phyloP scores from a whole-genome alignment of 2,329 filamentous ascomycete species.

The Canariomyces notabilis region DNA sequence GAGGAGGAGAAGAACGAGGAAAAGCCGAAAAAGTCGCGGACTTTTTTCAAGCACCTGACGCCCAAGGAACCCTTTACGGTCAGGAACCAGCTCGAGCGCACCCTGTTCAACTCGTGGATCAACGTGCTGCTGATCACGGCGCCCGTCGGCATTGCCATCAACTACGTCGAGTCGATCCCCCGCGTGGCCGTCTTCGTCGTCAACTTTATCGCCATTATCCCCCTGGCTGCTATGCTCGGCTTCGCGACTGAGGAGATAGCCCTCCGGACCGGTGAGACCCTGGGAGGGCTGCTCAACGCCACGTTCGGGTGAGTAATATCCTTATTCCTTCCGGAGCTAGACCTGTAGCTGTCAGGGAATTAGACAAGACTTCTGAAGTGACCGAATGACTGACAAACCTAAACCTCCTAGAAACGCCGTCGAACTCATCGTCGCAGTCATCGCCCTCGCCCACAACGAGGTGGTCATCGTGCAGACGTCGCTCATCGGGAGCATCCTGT shows the following conservation, averaged over 20 bases:
- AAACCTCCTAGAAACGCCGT: conserved; percentile 63
- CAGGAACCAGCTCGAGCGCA: conserved; percentile 64
- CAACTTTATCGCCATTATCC: conserved; percentile 92
- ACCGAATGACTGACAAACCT: too few relatives aligned
- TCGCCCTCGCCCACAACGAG: conserved; percentile 69
- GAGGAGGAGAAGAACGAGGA: conserved; percentile 27
- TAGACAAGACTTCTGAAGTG: too few relatives aligned
- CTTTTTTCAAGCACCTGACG: conserved; percentile 42
- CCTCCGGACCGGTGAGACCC: conserved; percentile 71
- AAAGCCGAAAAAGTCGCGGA: conserved; percentile 37
- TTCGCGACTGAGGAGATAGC: conserved; percentile 91
- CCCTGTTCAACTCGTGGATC: conserved; percentile 78
- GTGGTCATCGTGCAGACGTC: conserved; percentile 88
- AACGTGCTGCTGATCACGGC: conserved; percentile 76
- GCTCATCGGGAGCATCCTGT: conserved; percentile 84
- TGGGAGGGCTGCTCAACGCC: conserved; percentile 85
- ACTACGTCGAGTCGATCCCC: conserved; percentile 54
- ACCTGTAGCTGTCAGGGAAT: too few relatives aligned
- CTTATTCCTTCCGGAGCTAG: background rate
- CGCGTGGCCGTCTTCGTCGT: conserved; percentile 70
- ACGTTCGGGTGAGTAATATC: conserved; percentile 74
- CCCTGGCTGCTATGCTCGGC: conserved; percentile 78
- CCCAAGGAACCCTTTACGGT: conserved; percentile 54
- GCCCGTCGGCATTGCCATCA: conserved; percentile 71
- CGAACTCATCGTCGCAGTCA: conserved; percentile 82